Evolutionary conservation across 164 flowering plant species (phyloP).

Genomic region (Liquidambar formosana): DNA sequence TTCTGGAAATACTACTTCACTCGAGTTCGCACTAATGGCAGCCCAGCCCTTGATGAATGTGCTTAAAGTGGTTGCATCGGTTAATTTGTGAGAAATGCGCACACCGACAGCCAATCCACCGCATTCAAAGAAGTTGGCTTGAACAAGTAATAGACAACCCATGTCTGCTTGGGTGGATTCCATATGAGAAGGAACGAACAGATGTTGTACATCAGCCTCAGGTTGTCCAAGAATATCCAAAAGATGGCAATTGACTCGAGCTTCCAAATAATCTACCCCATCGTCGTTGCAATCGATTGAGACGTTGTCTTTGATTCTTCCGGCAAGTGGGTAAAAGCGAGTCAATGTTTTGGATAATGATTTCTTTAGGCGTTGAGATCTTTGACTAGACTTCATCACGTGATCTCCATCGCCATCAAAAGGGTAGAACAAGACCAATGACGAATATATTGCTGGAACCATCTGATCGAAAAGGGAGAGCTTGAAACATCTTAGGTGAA

Average conservation of each 20-base stretch:
- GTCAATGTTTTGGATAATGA: constrained; percentile 23
- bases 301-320: constrained; percentile 15
- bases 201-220: neutral
- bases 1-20: neutral
- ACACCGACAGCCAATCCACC: constrained; percentile 23
- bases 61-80: constrained; percentile 12
- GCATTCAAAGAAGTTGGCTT: constrained; percentile 14
- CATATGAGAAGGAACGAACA: constrained; percentile 10
- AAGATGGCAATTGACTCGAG: constrained; percentile 9
- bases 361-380: constrained; percentile 3
- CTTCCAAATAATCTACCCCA: constrained; percentile 20
- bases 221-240: constrained; percentile 9
- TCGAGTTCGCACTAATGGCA: neutral
- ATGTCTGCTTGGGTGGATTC: neutral
- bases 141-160: neutral
- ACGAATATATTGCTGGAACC: constrained; percentile 7
- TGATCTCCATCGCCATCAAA: neutral
- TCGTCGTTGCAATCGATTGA: constrained; percentile 30
- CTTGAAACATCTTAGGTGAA: constrained; percentile 1
- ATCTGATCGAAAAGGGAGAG: constrained; percentile 21
- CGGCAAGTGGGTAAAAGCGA: constrained; percentile 33
- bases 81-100: constrained; percentile 16
- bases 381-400: too few species aligned
- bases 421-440: constrained; percentile 19
- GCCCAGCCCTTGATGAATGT: constrained; percentile 22